Base-by-base conservation (phyloP, 805 yeast species). In the Pichia nakasei region DNA sequence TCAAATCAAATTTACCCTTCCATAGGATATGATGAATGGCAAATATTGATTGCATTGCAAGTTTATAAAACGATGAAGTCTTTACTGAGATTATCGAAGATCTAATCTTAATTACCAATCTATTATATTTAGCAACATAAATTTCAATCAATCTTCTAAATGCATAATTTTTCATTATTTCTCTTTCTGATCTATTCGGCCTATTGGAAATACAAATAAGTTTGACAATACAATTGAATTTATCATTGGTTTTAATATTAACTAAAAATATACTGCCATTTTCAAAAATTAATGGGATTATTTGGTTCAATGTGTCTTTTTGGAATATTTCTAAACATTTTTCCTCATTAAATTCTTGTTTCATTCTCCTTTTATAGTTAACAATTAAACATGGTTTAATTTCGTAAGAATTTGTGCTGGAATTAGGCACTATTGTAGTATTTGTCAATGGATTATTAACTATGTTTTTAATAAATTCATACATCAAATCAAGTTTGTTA, bases 251-350 rank as follows among this genome's bases (percentile, higher is more conserved):
- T 29, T 48, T 48, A 22, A 60, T 51, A 41, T 62, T 61, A 32
- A 63, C 52, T 37, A 63, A 44, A 44, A 55, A 60, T 2, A 56
- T 48, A 8, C 51, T 46, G 9, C 63, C 63, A 42, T 52, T 58
- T 41, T 60, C 64, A 35, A 60, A 46, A 7, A 59, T 43, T 15
- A 63, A 22, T 8, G 67, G 67, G 21, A 63, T 54, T 1, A 63
- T 52, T 43, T 63, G 64, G 43, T 58, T 61, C 13, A 33, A 41
- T 37, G 55, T 59, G 38, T 57, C 56, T 18, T 54, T 47, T 35
- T 48, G 45, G 20, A 63, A 37, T 7, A 59, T 49, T 38, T 59
- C 59, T 12, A 39, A 35, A 12, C 54, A 52, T 48, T 58, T 60
- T 5, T 50, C 57, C 37, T 59, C 63, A 43, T 63, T 63, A 47